phyloP scores from a whole-genome alignment of 805 yeast genomes.

The Saccharomycopsis javanensis region DNA sequence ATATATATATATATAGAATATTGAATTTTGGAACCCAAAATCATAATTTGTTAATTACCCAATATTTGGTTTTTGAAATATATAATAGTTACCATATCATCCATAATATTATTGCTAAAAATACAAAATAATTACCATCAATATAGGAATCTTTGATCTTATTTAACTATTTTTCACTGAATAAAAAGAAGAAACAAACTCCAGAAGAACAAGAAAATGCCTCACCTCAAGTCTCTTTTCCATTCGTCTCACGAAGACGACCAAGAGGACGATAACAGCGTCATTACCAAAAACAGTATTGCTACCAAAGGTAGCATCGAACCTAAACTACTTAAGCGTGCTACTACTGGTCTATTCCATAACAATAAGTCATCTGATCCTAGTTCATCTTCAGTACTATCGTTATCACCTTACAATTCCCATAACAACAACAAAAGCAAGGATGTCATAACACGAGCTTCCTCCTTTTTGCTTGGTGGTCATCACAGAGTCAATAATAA shows the following conservation, averaged over 20 bases:
- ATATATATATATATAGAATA: too few species aligned
- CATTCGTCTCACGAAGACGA: background rate
- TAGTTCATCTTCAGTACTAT: background rate
- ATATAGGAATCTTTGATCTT: too few species aligned
- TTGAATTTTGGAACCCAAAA: too few species aligned
- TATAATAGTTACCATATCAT: too few species aligned
- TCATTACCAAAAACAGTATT: background rate
- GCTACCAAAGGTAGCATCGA: background rate
- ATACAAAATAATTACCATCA: too few species aligned
- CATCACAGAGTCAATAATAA: background rate
- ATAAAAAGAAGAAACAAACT: too few species aligned
- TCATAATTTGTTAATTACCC: too few species aligned
- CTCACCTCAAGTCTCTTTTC: background rate
- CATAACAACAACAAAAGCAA: background rate
- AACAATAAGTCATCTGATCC: background rate
- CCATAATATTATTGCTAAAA: too few species aligned
- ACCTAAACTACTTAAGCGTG: background rate
- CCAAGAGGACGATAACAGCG: background rate
- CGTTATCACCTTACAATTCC: background rate
- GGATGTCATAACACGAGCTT: background rate
- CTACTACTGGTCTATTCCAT: background rate
- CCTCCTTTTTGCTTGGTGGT: background rate
- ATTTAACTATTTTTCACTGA: too few species aligned
- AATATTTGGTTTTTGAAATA: too few species aligned
- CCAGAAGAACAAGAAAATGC: background rate